Conservation (phyloP, 768 basidiomycete genomes). For the Amanita polypyramis region DNA sequence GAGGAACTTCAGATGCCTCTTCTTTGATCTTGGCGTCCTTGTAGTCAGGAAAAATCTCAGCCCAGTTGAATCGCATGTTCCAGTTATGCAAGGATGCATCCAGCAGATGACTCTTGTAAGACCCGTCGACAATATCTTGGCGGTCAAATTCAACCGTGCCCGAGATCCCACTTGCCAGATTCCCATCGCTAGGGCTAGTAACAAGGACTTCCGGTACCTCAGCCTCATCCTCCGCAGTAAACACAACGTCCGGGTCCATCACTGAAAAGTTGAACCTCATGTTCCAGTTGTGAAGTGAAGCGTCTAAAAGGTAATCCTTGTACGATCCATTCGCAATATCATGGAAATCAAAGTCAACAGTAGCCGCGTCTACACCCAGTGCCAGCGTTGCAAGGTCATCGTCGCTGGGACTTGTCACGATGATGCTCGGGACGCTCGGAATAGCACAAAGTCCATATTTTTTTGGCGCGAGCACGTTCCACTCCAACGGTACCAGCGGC, state of each 20-base stretch:
- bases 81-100: background rate
- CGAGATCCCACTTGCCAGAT: background rate
- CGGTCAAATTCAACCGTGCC: too few relatives aligned
- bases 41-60: background rate
- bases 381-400: background rate
- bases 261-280: too few relatives aligned
- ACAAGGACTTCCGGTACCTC: background rate
- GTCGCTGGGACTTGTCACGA: conserved; percentile 4
- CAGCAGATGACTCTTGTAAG: background rate
- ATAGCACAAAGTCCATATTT: background rate
- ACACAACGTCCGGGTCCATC: too few relatives aligned
- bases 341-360: background rate
- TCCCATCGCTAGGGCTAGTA: conserved; percentile 1
- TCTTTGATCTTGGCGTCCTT: background rate
- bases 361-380: background rate
- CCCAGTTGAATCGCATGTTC: background rate
- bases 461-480: background rate
- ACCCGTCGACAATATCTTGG: too few relatives aligned
- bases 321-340: background rate
- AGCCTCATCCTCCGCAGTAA: too few relatives aligned
- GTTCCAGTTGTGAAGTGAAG: too few relatives aligned
- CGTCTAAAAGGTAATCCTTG: too few relatives aligned
- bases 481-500: background rate
- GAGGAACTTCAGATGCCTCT: background rate
- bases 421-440: background rate